phyloP scores from a whole-genome alignment of 2,329 filamentous ascomycete genomes.

The Colletotrichum kahawae region DNA sequence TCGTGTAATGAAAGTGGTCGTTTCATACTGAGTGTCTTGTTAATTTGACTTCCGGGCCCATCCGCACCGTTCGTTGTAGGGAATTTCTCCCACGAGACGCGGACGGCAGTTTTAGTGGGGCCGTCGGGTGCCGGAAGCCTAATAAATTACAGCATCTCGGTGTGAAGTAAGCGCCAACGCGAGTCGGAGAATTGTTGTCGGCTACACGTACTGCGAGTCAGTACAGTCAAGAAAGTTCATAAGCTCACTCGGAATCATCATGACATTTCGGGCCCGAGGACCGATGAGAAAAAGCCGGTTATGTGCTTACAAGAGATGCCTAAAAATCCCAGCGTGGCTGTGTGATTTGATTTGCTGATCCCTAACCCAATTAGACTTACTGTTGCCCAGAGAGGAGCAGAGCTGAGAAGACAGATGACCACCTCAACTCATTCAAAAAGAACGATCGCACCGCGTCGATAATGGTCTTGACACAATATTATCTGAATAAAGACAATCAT shows the following conservation, averaged over 20 bases:
- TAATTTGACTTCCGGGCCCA: background rate
- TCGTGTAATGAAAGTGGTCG: background rate
- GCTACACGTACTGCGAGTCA: background rate
- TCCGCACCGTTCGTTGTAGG: background rate
- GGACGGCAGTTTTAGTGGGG: background rate
- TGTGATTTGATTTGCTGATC: background rate
- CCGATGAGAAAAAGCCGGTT: background rate
- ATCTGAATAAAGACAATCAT: background rate
- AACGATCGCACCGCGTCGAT: rapidly evolving
- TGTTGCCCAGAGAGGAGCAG: background rate
- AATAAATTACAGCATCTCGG: background rate
- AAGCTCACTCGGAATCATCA: background rate
- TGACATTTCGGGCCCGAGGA: background rate
- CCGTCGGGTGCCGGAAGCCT: background rate
- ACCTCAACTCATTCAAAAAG: background rate
- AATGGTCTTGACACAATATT: background rate
- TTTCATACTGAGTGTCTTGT: background rate
- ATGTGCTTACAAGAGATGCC: background rate
- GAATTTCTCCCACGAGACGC: background rate
- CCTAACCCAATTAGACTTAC: background rate
- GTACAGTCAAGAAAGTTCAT: background rate
- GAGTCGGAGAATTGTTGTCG: background rate
- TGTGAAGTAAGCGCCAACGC: background rate
- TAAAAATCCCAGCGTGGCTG: background rate
- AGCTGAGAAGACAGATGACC: background rate